These are phyloP conservation scores for Albugo laibachii DNA, from an alignment of 352 stramenopile species.

Conservation along the genomic window DNA sequence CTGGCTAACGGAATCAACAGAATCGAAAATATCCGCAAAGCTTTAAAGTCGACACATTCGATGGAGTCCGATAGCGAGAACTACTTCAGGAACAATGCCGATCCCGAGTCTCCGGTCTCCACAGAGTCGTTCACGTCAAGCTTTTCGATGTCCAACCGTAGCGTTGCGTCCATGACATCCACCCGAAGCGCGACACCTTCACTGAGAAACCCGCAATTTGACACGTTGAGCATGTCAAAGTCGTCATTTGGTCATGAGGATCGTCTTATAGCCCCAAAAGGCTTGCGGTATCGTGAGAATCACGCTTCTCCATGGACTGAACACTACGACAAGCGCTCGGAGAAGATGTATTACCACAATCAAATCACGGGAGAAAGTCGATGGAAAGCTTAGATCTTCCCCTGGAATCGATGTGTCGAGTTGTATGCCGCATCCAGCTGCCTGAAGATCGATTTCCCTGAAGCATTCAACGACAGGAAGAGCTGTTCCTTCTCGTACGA, in stretches of 20 bases:
- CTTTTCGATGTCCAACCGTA: conserved; percentile 9
- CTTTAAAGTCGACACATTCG: too few species aligned
- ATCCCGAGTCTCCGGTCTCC: not conserved
- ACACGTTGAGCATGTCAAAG: conserved; percentile 2
- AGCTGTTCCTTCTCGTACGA: conserved; percentile 72
- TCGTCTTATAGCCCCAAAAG: not conserved
- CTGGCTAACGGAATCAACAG: too few species aligned
- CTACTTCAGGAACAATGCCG: conserved; percentile 43
- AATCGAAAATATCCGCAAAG: too few species aligned
- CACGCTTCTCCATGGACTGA: conserved; percentile 27
- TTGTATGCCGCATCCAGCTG: conserved; percentile 72
- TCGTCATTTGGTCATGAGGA: not conserved
- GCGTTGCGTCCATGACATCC: not conserved
- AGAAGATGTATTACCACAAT: conserved; percentile 54
- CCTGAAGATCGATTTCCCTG: conserved; percentile 73
- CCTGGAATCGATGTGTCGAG: conserved; percentile 64
- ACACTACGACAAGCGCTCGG: conserved; percentile 28
- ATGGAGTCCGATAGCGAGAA: conserved; percentile 39
- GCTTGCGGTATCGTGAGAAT: not conserved
- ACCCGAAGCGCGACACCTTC: conserved; percentile 1
- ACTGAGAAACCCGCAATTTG: conserved; percentile 9
- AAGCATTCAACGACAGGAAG: conserved; percentile 55
- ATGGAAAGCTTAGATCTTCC: conserved; percentile 67
- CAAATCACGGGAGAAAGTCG: conserved; percentile 46
- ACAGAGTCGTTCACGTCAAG: conserved; percentile 26